Conservation (phyloP, 2,329 filamentous ascomycete species). For the Cryphonectria parasitica region DNA sequence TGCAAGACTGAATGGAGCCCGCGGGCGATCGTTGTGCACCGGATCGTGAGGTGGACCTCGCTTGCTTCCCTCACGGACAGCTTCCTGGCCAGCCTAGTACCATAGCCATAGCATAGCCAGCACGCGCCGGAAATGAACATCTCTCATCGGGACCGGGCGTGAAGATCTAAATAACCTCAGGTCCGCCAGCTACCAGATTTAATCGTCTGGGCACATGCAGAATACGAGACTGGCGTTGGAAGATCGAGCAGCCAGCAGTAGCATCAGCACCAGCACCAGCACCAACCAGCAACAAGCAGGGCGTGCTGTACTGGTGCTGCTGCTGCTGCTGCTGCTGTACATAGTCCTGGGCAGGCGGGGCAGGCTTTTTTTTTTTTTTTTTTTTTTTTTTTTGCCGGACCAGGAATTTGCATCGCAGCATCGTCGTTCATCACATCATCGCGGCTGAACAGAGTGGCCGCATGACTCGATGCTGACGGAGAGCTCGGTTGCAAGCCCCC, state of each 20-base stretch:
- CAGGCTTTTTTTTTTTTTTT: too few relatives aligned
- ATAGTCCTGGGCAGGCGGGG: background rate
- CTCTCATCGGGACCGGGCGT: background rate
- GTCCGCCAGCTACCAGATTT: background rate
- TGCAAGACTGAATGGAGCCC: conserved; percentile 1
- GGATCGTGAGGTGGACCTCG: conserved; percentile 23
- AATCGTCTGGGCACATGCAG: background rate
- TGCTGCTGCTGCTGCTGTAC: background rate
- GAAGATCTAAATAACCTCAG: background rate
- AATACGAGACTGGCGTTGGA: background rate
- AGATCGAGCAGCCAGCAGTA: background rate
- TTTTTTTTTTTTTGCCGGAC: background rate
- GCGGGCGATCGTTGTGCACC: conserved; percentile 24
- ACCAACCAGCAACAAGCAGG: background rate
- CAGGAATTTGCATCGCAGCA: background rate
- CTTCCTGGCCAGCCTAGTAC: background rate
- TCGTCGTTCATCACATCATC: conserved; percentile 19
- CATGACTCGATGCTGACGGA: conserved; percentile 22
- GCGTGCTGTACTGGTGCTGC: too few relatives aligned
- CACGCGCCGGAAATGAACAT: background rate
- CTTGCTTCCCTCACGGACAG: conserved; percentile 6
- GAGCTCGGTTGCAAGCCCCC: background rate
- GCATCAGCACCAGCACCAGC: background rate
- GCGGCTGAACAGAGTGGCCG: conserved; percentile 14
- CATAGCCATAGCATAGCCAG: background rate